Base-by-base conservation (phyloP, 1,284 basidiomycete genomes). In the Porodaedalea pini region DNA sequence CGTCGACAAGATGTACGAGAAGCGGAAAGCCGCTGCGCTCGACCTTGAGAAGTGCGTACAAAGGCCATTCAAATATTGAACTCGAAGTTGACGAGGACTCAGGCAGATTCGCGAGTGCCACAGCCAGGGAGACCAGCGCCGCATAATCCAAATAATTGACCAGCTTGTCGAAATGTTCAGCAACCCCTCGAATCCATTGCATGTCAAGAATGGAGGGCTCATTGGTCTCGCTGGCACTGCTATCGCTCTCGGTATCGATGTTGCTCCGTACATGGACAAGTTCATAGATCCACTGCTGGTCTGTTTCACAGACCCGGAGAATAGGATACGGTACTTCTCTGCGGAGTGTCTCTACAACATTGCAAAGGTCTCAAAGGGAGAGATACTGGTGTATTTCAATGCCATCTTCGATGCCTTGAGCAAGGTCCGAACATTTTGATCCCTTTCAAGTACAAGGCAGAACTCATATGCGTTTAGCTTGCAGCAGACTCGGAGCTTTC, bases 331-430 rank as follows among this genome's bases (percentile, higher is more conserved):
- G 49, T 97, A 97, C 73, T 97, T 95, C 77, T 96, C 96, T 4
- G 96, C 94, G 59, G 96, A 99, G 71, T 95, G 93, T 69, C 78
- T 99, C 67, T 99, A 99, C 78, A 99, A 99, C 74, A 97, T 99
- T 58, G 90, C 91, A 34, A 98, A 99, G 73, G 95, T 98, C 5
- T 97, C 94, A 56, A 98, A 98, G 70, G 96, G 96, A 36, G 96
- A 98, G 73, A 90, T 98, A 40, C 75, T 99, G 61, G 86, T 98
- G 19, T 98, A 96, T 71, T 99, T 99, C 75, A 99, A 99, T 69
- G 92, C 96, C 59, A 93, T 98, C 57, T 99, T 99, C 67, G 97
- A 99, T 72, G 90, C 93, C 1, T 80, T 99, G 61, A 94, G 92
- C 79, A 98, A 97, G 79, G 94, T 94, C 65, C 62, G 81, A 1